Conservation (phyloP, 2,329 filamentous ascomycete genomes). For the Sclerotinia subarctica region DNA sequence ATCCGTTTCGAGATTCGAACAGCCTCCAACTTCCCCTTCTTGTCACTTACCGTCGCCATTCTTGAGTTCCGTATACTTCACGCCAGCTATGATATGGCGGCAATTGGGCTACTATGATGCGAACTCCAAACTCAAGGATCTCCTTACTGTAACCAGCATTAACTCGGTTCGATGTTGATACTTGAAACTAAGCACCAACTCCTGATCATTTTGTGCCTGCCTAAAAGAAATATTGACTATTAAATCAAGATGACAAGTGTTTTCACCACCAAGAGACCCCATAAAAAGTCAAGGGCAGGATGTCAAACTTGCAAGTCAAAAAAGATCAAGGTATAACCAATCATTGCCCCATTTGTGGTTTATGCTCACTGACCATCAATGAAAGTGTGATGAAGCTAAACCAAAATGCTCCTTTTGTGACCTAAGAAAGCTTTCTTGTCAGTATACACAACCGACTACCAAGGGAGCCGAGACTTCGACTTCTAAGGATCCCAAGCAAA, state of each 20-base stretch:
- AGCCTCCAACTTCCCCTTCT: neutral
- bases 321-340: constrained; percentile 34
- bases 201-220: neutral
- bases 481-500: neutral
- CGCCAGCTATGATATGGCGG: neutral
- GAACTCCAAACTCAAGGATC: no score
- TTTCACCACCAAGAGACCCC: constrained; percentile 35
- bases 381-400: constrained; percentile 35
- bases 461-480: neutral
- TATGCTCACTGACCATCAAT: constrained; percentile 16
- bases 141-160: neutral
- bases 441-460: constrained; percentile 22
- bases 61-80: neutral
- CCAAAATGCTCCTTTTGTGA: constrained; percentile 35
- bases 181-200: neutral
- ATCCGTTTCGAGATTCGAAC: neutral
- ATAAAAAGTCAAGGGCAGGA: constrained; percentile 37
- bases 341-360: neutral
- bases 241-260: constrained; percentile 14
- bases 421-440: constrained; percentile 32
- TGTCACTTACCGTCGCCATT: neutral
- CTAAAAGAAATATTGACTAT: neutral
- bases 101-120: neutral
- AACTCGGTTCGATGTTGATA: neutral
- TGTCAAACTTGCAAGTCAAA: constrained; percentile 35